phyloP scores from a whole-genome alignment of 805 yeast species.

The baker's yeast (Saccharomyces cerevisiae) region DNA sequence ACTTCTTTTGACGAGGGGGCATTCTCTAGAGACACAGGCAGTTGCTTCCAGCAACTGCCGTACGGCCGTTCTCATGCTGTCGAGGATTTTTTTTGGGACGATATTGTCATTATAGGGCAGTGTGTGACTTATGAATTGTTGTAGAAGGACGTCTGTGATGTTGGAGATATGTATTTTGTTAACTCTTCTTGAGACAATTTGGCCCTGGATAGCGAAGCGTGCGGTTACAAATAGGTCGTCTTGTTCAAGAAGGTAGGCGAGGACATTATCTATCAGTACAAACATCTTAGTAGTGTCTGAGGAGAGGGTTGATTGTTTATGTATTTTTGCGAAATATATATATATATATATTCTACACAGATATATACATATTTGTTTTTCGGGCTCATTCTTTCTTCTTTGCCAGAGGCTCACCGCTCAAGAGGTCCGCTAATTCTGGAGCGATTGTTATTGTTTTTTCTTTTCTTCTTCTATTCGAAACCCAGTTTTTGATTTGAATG shows the following conservation, averaged over 20 bases:
- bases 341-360: not conserved
- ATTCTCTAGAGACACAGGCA: constrained; percentile 67
- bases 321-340: not conserved
- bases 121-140: not conserved
- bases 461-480: constrained; percentile 23
- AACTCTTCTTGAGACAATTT: not conserved
- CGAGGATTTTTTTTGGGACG: not conserved
- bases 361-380: not conserved
- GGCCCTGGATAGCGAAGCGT: not conserved
- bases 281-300: not conserved
- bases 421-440: constrained; percentile 6
- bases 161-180: not conserved
- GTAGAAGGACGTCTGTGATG: not conserved
- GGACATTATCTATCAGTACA: not conserved
- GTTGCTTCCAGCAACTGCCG: constrained; percentile 47
- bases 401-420: not conserved
- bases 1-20: constrained; percentile 55
- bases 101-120: not conserved
- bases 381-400: not conserved
- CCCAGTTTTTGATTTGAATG: constrained; percentile 23
- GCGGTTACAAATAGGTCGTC: not conserved
- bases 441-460: constrained; percentile 11
- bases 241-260: not conserved
- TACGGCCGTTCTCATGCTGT: not conserved
- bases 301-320: not conserved